These are phyloP conservation scores for Sphagnum contortum DNA, from an alignment of 225 moss, liverwort and hornwort species.

Conservation along the genomic window DNA sequence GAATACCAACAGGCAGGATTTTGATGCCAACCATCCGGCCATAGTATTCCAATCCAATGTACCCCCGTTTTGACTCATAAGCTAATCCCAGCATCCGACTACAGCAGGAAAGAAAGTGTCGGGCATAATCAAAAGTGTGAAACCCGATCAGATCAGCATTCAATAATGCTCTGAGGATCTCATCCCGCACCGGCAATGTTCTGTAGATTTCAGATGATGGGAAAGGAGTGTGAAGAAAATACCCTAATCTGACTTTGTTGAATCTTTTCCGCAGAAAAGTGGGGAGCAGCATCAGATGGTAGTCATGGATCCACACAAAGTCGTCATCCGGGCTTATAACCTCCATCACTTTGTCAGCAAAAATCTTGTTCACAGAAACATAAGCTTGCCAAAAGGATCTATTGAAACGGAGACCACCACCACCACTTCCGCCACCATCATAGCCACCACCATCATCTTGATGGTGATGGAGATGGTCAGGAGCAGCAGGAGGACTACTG, in stretches of 20 bases:
- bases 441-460: too few relatives aligned
- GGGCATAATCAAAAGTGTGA: conserved; percentile 96
- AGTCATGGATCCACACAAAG: conserved; percentile 98
- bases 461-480: too few relatives aligned
- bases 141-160: conserved; percentile 97
- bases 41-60: conserved; percentile 96
- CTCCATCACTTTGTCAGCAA: conserved; percentile 98
- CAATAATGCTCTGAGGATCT: conserved; percentile 77
- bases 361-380: conserved; percentile 85
- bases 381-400: conserved; percentile 96
- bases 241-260: conserved; percentile 93
- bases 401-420: conserved; percentile 69
- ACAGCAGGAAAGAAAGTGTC: conserved; percentile 95
- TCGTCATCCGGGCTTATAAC: conserved; percentile 97
- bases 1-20: conserved; percentile 91
- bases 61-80: conserved; percentile 88
- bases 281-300: conserved; percentile 90
- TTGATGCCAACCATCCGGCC: conserved; percentile 95
- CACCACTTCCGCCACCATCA: neutral
- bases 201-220: conserved; percentile 98
- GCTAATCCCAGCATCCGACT: conserved; percentile 93
- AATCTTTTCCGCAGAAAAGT: conserved; percentile 90
- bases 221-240: conserved; percentile 92
- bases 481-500: conserved; percentile 5
- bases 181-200: conserved; percentile 87